Conservation (phyloP, 2,329 filamentous ascomycete species). For the Xenoacremonium recifei region DNA sequence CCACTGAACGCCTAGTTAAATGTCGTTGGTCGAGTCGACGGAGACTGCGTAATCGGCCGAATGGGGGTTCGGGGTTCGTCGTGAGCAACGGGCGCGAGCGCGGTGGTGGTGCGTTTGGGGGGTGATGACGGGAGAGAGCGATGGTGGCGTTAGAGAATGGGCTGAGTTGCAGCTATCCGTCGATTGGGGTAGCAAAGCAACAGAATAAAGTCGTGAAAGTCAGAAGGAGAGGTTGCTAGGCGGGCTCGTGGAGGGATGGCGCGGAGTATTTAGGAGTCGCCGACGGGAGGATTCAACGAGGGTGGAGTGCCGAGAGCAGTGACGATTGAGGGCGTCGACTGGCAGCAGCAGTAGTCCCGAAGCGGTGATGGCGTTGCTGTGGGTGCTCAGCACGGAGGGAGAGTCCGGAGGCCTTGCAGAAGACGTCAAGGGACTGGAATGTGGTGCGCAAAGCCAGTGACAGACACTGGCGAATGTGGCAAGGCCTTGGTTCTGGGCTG, state of each 20-base stretch:
- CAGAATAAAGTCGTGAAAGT: background rate
- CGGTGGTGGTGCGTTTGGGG: background rate
- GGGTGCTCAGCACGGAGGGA: background rate
- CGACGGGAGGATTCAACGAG: slow-evolving; percentile 16
- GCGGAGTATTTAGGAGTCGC: slow-evolving; percentile 12
- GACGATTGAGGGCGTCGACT: background rate
- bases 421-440: slow-evolving; percentile 23
- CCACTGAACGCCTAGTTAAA: background rate
- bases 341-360: slow-evolving; percentile 12
- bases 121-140: background rate
- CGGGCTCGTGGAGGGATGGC: no score
- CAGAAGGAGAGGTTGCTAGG: no score
- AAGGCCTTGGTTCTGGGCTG: background rate
- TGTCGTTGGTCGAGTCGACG: background rate
- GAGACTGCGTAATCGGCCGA: background rate
- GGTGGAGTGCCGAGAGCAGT: background rate
- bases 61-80: background rate
- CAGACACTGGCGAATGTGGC: slow-evolving; percentile 14
- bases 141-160: background rate
- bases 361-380: slow-evolving; percentile 18
- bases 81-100: no score
- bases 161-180: background rate
- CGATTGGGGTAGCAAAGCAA: background rate
- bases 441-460: slow-evolving; percentile 10
- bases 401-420: slow-evolving; percentile 14